Percentiles rank a stretch among this genome's conserved stretches.
phyloP scores from a whole-genome alignment of 768 basidiomycete species.

The Coprinellus aureogranulatus region DNA sequence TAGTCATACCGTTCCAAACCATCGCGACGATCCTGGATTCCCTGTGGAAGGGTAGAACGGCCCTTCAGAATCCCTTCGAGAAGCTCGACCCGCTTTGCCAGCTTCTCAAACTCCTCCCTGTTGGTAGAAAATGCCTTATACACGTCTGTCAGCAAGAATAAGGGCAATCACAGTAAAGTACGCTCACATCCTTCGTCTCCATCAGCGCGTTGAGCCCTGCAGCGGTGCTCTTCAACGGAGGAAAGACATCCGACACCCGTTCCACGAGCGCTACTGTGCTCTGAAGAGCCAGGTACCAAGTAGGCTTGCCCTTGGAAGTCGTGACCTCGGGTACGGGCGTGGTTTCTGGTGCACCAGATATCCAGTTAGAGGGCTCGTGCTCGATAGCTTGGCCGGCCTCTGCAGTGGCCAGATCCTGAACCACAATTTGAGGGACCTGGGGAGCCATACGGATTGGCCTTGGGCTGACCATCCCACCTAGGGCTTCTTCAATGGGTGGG shows the following conservation, averaged over 20 bases:
- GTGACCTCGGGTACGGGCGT: too few species aligned
- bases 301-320: too few species aligned
- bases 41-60: not conserved
- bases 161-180: too few species aligned
- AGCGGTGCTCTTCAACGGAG: not conserved
- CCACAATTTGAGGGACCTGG: too few species aligned
- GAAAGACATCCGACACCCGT: not conserved
- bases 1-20: not conserved
- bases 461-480: too few species aligned
- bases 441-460: too few species aligned
- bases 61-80: not conserved
- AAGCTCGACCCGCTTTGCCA: not conserved
- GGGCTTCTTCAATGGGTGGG: too few species aligned
- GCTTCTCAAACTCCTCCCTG: conserved; percentile 37
- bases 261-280: not conserved
- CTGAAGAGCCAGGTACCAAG: too few species aligned
- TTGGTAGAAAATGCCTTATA: not conserved
- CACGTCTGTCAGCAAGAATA: not conserved
- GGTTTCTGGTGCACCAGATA: too few species aligned
- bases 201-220: not conserved
- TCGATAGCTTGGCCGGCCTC: too few species aligned
- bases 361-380: too few species aligned
- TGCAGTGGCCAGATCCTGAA: too few species aligned
- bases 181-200: not conserved
- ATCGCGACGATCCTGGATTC: not conserved